Evolutionary conservation across 768 basidiomycete species (phyloP).

Genomic region (Gymnopilus junonius): DNA sequence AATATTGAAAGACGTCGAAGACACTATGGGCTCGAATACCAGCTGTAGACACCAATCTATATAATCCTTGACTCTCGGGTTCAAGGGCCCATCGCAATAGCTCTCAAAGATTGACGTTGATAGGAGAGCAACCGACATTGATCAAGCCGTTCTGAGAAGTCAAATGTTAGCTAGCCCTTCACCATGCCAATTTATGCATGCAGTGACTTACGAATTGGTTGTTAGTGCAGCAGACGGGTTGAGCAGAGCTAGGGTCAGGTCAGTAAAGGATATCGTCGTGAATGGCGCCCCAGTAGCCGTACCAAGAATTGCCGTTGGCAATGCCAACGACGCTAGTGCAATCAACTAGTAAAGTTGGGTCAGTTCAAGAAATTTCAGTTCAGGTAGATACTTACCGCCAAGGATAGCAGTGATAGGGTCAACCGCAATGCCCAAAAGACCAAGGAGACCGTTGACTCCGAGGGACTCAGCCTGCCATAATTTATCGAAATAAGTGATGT

Average conservation of each 20-base stretch:
- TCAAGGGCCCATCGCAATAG: neutral
- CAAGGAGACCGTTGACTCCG: slow-evolving; percentile 1
- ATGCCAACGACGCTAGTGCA: slow-evolving; percentile 20
- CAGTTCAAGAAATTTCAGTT: neutral
- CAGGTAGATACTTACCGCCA: slow-evolving; percentile 17
- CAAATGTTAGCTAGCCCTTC: neutral
- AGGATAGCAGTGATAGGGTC: slow-evolving; percentile 18
- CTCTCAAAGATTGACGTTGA: slow-evolving; percentile 23
- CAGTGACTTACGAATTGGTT: slow-evolving; percentile 26
- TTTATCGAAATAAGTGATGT: neutral
- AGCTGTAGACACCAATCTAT: no score
- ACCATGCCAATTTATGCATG: neutral
- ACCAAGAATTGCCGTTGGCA: slow-evolving; percentile 21
- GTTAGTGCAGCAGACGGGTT: slow-evolving; percentile 26
- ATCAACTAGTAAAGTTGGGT: slow-evolving; percentile 6
- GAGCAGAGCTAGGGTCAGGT: slow-evolving; percentile 13
- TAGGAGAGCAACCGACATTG: slow-evolving; percentile 22
- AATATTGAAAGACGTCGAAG: no score
- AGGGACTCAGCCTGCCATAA: neutral
- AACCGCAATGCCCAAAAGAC: slow-evolving; percentile 14
- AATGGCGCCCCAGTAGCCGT: neutral
- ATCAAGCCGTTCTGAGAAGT: slow-evolving; percentile 16
- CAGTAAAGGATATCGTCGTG: neutral
- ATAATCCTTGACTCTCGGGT: neutral
- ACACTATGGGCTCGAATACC: no score